A percentile compares a stretch with the other conserved stretches of the same genome.
These are phyloP conservation scores for Hypoxylon sp. DNA, from an alignment of 2,329 filamentous ascomycete genomes.

Conservation along the genomic window DNA sequence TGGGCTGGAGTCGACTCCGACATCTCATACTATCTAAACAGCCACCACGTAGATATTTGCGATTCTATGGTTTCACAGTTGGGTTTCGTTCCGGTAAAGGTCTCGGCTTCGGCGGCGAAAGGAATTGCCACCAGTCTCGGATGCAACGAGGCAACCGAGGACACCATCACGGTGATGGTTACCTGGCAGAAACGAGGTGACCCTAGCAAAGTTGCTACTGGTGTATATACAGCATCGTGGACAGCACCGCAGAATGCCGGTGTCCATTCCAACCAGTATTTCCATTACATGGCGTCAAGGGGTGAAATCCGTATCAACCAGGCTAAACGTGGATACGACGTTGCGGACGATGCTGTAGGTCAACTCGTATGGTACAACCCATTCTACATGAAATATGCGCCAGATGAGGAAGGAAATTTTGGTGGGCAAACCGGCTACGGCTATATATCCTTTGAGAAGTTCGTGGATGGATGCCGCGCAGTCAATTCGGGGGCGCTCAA, in stretches of 20 bases:
- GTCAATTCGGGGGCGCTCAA: conserved; percentile 81
- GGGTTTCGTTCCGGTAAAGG: conserved; percentile 82
- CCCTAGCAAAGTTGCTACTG: conserved; percentile 80
- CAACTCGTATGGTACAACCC: conserved; percentile 91
- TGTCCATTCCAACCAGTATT: conserved; percentile 97
- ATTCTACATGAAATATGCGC: conserved; percentile 95
- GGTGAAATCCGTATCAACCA: conserved; percentile 94
- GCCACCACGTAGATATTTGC: conserved; percentile 92
- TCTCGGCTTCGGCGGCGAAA: conserved; percentile 82
- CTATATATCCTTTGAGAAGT: conserved; percentile 96
- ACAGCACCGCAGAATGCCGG: conserved; percentile 92
- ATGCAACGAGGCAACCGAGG: conserved; percentile 85
- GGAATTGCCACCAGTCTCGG: conserved; percentile 85
- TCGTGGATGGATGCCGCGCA: conserved; percentile 86
- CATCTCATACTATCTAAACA: conserved; percentile 97
- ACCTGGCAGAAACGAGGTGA: conserved; percentile 85
- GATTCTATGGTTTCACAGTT: conserved; percentile 86
- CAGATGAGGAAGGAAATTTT: conserved; percentile 96
- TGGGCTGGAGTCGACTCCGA: conserved; percentile 94
- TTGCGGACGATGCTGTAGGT: conserved; percentile 82
- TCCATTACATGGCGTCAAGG: conserved; percentile 89
- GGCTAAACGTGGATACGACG: conserved; percentile 93
- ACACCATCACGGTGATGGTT: conserved; percentile 91
- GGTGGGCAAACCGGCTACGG: conserved; percentile 92
- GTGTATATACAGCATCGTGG: conserved; percentile 94